Conservation (phyloP, 2,329 filamentous ascomycete species). For the Aspergillus costaricaensis region DNA sequence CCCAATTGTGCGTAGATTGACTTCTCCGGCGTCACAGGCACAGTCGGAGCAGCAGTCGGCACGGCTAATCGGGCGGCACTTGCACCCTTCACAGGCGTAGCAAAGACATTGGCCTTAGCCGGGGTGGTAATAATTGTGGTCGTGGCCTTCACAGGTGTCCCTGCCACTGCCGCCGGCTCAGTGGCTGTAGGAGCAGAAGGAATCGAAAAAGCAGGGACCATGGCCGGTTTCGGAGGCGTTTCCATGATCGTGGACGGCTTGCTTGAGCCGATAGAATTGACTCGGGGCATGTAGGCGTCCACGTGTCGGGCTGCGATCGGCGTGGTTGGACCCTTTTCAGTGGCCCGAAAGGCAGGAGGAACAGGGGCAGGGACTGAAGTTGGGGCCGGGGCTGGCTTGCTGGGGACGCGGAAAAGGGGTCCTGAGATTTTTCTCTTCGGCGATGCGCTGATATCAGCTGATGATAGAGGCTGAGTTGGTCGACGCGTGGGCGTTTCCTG, state of each 20-base stretch:
- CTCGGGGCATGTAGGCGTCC: slow-evolving; percentile 14
- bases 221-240: slow-evolving; percentile 28
- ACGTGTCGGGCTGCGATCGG: slow-evolving; percentile 30
- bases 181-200: neutral
- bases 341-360: slow-evolving; percentile 19
- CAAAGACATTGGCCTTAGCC: slow-evolving; percentile 22
- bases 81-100: slow-evolving; percentile 35
- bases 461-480: slow-evolving; percentile 26
- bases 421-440: slow-evolving; percentile 16
- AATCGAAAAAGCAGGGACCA: slow-evolving; percentile 1
- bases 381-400: slow-evolving; percentile 18
- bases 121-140: neutral
- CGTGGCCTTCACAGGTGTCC: slow-evolving; percentile 8
- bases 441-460: slow-evolving; percentile 16
- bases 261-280: slow-evolving; percentile 6
- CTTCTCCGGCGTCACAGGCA: slow-evolving; percentile 38
- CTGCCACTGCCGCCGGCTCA: neutral
- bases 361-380: slow-evolving; percentile 5
- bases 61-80: slow-evolving; percentile 22
- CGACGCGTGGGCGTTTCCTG: slow-evolving; percentile 47
- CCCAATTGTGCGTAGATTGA: slow-evolving; percentile 48
- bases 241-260: slow-evolving; percentile 30
- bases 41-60: slow-evolving; percentile 15
- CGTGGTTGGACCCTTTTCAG: slow-evolving; percentile 29
- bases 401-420: slow-evolving; percentile 31